Conservation (phyloP, 331 rosid genomes). For the Erythrophleum ivorense region DNA sequence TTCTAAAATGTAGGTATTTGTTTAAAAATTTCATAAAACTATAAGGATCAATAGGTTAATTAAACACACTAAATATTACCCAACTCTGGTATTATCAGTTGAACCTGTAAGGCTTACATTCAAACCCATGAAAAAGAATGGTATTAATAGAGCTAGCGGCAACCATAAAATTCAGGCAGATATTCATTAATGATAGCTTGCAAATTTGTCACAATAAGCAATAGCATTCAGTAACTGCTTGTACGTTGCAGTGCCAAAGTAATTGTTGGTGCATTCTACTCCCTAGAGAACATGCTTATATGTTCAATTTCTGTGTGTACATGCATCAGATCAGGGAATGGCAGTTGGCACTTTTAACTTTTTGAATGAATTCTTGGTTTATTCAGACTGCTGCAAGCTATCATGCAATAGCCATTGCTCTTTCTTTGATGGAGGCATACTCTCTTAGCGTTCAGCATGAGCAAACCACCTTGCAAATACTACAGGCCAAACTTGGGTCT, state of each 20-base stretch:
- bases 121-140: conserved; percentile 9
- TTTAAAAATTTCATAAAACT: too few species aligned
- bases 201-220: conserved; percentile 26
- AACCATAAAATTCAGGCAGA: neutral
- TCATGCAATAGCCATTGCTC: conserved; percentile 99
- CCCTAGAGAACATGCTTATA: conserved; percentile 1
- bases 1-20: too few species aligned
- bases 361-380: conserved; percentile 33
- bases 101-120: neutral
- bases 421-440: conserved; percentile 99
- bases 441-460: conserved; percentile 95
- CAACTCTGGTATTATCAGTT: neutral
- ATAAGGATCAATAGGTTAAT: too few species aligned
- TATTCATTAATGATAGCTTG: conserved; percentile 1
- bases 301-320: conserved; percentile 23
- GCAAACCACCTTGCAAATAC: conserved; percentile 94
- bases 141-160: neutral
- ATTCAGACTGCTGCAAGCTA: conserved; percentile 98
- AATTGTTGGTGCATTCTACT: neutral
- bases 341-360: conserved; percentile 26
- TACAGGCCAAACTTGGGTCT: conserved; percentile 94
- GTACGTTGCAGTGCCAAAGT: neutral
- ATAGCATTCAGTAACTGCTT: conserved; percentile 12
- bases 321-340: conserved; percentile 27
- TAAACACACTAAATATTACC: too few species aligned